Conservation (phyloP, 768 basidiomycete genomes). For the Russula compacta region DNA sequence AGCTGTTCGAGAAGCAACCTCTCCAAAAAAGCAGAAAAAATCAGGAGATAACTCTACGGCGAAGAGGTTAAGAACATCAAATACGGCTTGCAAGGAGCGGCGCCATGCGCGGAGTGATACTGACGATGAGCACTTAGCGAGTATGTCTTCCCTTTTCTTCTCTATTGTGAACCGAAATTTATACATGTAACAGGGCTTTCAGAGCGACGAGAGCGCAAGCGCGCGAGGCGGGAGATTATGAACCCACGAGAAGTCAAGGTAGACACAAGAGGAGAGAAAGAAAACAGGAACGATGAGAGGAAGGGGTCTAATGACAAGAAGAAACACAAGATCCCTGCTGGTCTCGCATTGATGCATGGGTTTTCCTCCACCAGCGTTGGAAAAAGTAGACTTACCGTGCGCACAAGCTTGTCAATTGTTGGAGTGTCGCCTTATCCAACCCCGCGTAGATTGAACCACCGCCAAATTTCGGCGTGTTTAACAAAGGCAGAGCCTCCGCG, state of each 20-base stretch:
- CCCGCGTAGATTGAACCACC: constrained; percentile 36
- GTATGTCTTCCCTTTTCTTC: constrained; percentile 23
- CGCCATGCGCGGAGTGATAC: constrained; percentile 15
- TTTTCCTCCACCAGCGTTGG: constrained; percentile 56
- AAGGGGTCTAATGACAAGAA: constrained; percentile 21
- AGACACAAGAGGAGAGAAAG: constrained; percentile 4
- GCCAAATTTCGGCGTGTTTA: constrained; percentile 47
- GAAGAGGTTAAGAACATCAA: background rate
- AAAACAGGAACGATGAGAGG: constrained; percentile 21
- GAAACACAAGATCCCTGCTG: constrained; percentile 33
- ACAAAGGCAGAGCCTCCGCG: constrained; percentile 53
- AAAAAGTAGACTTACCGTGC: constrained; percentile 52
- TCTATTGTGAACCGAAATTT: background rate
- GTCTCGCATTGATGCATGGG: constrained; percentile 59
- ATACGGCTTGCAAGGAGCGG: background rate
- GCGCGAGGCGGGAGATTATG: constrained; percentile 24
- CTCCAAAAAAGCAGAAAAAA: background rate
- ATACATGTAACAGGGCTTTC: constrained; percentile 40
- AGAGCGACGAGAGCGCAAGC: constrained; percentile 58
- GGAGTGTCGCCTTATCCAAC: background rate
- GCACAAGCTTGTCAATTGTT: constrained; percentile 14
- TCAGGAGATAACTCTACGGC: background rate
- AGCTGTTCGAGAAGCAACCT: background rate
- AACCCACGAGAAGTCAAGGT: constrained; percentile 9
- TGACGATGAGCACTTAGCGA: constrained; percentile 31